Evolutionary conservation across 768 basidiomycete species (phyloP), one percentile per base, ranked within the genome.

Genomic region (Auricularia sp.): DNA sequence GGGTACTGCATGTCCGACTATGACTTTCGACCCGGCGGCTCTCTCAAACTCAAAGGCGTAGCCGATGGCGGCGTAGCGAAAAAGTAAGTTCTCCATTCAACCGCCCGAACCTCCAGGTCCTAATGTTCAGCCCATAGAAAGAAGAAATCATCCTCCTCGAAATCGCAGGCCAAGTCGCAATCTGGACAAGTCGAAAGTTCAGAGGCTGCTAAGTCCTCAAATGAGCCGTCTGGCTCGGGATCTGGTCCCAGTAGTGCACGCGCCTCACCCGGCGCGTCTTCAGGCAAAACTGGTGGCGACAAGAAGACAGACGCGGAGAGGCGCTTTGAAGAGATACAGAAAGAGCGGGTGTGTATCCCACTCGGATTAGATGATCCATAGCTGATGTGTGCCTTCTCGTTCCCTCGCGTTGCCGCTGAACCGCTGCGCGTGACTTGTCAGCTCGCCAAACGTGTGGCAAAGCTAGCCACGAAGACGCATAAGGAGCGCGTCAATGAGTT

Each of bases 401-500:
- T 14, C 33, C n/a, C 18, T 29, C 8, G 1, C 8, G 21, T 5
- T 14, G 29, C 34, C 56, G 56, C 11, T 34, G 16, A 12, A 10
- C 39, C 8, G 8, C 12, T 42, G 39, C 12, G 7, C 47, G 34
- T 21, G 62, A 43, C 61, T n/a, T 53, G 12, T 61, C 39, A 94
- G 92, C 83, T 93, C 58, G 82, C 83, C 29, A 83, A 86, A 66
- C 85, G 84, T 68, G 90, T 95, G 18, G 81, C 83, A 18, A 90
- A 84, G 75, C 71, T 90, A 70, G 93, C 93, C 0, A 79, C 79
- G 70, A 91, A 90, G 77, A 92, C 90, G 5, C 93, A 97, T 77
- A 97, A 97, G 76, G 93, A 97, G 66, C 87, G 93, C 53, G 93
- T 97, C 43, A 86, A 84, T 67, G 92, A 94, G 71, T 92, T 95